phyloP scores from a whole-genome alignment of 169 alveolate species.

The Amoebophrya sp. region DNA sequence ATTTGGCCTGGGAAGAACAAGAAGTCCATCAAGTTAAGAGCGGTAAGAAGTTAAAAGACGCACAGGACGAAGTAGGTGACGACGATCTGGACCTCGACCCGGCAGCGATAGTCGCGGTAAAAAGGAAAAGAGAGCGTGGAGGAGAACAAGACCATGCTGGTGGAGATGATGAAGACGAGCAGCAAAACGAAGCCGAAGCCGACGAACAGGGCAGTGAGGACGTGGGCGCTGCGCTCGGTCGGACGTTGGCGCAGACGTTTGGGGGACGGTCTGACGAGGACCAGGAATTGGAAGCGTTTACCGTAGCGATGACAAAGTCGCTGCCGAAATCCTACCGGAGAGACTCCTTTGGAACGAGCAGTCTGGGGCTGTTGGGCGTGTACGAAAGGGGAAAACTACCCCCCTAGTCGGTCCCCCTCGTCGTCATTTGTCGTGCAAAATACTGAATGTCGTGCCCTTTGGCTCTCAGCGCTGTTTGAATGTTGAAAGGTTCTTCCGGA shows the following conservation, averaged over 20 bases:
- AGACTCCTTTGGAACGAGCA: neutral
- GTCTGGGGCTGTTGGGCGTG: slow-evolving; percentile 6
- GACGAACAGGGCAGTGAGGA: neutral
- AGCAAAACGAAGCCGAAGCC: neutral
- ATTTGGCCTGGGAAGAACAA: neutral
- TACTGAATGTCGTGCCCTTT: no score
- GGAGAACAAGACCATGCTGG: neutral
- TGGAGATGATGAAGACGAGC: neutral
- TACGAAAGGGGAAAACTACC: no score
- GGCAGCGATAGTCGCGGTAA: neutral
- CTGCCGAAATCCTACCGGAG: neutral
- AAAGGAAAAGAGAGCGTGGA: neutral
- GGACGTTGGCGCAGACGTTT: neutral
- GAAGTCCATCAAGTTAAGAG: neutral
- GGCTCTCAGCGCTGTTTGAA: no score
- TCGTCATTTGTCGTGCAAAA: no score
- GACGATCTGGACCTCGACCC: neutral
- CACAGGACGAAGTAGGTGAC: neutral
- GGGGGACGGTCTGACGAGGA: neutral
- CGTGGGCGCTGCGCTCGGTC: neutral
- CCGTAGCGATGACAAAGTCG: neutral
- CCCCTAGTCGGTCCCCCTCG: no score
- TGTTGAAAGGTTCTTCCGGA: no score
- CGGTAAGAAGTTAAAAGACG: no score
- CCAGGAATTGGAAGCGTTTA: neutral